Percentiles rank a stretch among this genome's conserved stretches.
Evolutionary conservation across 805 yeast species (phyloP).

Genomic region (Hanseniaspora valbyensis): DNA sequence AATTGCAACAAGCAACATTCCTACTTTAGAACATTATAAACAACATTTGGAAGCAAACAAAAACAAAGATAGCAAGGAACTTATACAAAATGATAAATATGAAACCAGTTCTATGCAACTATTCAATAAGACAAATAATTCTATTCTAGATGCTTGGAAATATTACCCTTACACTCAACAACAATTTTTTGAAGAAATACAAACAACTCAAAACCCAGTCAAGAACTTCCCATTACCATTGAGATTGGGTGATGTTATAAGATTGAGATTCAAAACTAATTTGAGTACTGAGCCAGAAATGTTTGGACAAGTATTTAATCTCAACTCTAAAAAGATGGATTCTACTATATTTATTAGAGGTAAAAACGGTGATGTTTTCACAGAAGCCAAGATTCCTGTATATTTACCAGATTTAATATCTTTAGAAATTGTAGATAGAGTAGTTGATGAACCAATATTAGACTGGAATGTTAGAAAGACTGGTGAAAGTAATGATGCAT

Average conservation of each 20-base stretch:
- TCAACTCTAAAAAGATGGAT: slow-evolving; percentile 3
- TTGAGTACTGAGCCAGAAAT: slow-evolving; percentile 5
- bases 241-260: slow-evolving; percentile 12
- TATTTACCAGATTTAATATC: slow-evolving; percentile 1
- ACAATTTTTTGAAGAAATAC: slow-evolving; percentile 5
- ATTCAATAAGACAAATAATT: not conserved
- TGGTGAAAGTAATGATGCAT: not conserved
- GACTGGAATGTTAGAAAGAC: not conserved
- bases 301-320: slow-evolving; percentile 5
- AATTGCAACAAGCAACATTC: not conserved
- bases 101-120: not conserved
- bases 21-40: not conserved
- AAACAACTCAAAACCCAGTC: slow-evolving; percentile 1
- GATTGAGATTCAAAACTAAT: slow-evolving; percentile 4
- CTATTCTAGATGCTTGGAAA: slow-evolving; percentile 6
- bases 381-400: slow-evolving; percentile 8
- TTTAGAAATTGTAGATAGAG: slow-evolving; percentile 13
- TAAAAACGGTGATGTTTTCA: slow-evolving; percentile 9
- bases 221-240: slow-evolving; percentile 10
- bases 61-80: not conserved
- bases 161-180: slow-evolving; percentile 3
- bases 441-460: not conserved
- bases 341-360: not conserved
- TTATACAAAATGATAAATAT: not conserved
- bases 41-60: not conserved